Evolutionary conservation across 345 rosid genomes (phyloP), one percentile per base, ranked within the genome.

Genomic region (Syzygium grande): DNA sequence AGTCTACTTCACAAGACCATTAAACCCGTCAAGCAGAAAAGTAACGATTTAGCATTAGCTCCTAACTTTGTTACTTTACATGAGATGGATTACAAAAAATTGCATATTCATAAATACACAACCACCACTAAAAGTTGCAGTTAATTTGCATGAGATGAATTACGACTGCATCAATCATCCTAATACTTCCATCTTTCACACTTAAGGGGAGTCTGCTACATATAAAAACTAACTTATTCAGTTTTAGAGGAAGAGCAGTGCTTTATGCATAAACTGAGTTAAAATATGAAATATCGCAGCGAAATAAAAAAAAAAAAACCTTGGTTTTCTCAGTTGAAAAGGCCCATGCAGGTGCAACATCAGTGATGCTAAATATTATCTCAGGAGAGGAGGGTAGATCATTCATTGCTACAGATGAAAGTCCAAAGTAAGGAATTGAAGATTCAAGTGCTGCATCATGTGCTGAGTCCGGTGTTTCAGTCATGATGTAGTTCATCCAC

Each of bases 311-410:
- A 43, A 43, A 85, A 52, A 85, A 85, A 80, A 96, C 99, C 98
- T 98, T 98, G 43, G 99, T 96, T 90, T 92, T 94, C 90, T 98
- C 97, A 80, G 92, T 90, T 58, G 97, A 93, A 90, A 91, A 96
- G 87, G 97, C 96, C 98, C 97, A 96, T 46, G 94, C 87, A 89
- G 97, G 98, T 85, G 99, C 95, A 86, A 98, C 92, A 88, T 94
- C 99, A 17, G 96, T 95, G 88, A 96, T 93, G 89, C 84, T 90
- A 93, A 96, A 98, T 90, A 91, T 89, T 78, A 94, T 93, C 87
- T 93, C 92, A 21, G 94, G 93, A 89, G 90, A 89, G 65, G 94
- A 88, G 56, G 87, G 93, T 73, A 87, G 90, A 88, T 92, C 87
- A 86, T 86, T 89, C 25, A 87, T 52, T 79, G 87, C 89, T 83